These are phyloP conservation scores for Pyrenochaeta sp. DNA, from an alignment of 2,329 filamentous ascomycete species.

Conservation along the genomic window DNA sequence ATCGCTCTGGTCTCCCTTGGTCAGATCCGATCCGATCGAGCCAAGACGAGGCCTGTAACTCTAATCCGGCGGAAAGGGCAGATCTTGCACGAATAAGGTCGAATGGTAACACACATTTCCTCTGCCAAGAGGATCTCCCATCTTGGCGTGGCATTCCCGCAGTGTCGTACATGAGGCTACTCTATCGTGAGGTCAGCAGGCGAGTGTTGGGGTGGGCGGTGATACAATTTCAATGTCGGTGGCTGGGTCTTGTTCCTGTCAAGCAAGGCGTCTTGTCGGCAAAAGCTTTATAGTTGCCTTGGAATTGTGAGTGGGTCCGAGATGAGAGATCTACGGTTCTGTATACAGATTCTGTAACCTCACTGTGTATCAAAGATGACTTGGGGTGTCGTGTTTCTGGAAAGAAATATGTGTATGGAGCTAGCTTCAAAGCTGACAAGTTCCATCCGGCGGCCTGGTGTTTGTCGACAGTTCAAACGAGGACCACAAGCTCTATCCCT, in stretches of 20 bases:
- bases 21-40: no score
- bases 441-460: no score
- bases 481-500: no score
- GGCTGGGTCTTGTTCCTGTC: conserved; percentile 18
- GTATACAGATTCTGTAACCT: no score
- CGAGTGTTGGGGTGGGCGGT: not conserved
- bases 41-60: conserved; percentile 5
- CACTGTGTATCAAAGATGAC: no score
- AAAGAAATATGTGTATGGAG: no score
- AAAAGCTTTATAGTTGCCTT: conserved; percentile 6
- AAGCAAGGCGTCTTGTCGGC: conserved; percentile 16
- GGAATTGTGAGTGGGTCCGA: not conserved
- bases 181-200: conserved; percentile 5
- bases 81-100: conserved; percentile 17
- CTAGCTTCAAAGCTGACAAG: no score
- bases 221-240: conserved; percentile 4
- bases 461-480: no score
- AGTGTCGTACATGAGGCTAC: conserved; percentile 4
- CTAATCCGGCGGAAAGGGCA: conserved; percentile 9
- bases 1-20: no score
- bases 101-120: conserved; percentile 16
- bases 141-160: conserved; percentile 27
- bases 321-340: no score
- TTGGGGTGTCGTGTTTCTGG: no score
- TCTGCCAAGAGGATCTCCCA: conserved; percentile 28